Conservation (phyloP, 2,329 filamentous ascomycete genomes). For the Penicillium sumatraense region DNA sequence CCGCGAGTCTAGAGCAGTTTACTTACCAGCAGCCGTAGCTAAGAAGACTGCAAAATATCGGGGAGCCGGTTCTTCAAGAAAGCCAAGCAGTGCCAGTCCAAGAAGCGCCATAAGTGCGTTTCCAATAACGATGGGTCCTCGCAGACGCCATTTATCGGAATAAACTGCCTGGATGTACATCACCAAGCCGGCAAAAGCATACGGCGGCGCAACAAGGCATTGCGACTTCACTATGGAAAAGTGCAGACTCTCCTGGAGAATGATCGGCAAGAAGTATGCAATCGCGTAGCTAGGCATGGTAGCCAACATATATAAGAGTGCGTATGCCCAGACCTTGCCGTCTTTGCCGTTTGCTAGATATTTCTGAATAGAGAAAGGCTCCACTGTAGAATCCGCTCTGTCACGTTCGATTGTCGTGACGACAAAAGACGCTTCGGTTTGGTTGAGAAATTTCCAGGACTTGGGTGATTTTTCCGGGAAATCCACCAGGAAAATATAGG, state of each 20-base stretch:
- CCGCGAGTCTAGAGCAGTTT: conserved; percentile 26
- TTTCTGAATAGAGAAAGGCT: background rate
- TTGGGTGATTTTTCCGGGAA: background rate
- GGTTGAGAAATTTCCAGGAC: background rate
- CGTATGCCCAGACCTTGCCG: background rate
- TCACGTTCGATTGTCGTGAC: background rate
- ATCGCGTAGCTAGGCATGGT: background rate
- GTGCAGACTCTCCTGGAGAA: background rate
- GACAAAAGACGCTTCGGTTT: background rate
- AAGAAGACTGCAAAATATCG: conserved; percentile 77
- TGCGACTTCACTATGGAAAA: background rate
- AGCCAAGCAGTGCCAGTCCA: conserved; percentile 73
- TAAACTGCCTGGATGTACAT: conserved; percentile 63
- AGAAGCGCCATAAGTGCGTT: conserved; percentile 69
- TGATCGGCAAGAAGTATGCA: background rate
- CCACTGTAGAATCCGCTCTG: background rate
- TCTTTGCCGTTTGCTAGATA: background rate
- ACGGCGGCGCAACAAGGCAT: conserved; percentile 20
- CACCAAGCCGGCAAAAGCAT: conserved; percentile 1
- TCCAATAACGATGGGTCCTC: conserved; percentile 67
- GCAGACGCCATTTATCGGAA: conserved; percentile 67
- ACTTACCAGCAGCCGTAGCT: conserved; percentile 68
- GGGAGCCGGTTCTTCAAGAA: conserved; percentile 56
- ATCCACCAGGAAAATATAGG: background rate
- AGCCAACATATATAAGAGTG: background rate